A percentile compares a stretch with the other conserved stretches of the same genome.
phyloP scores from a whole-genome alignment of 805 yeast species.

The Ogataea allantospora region DNA sequence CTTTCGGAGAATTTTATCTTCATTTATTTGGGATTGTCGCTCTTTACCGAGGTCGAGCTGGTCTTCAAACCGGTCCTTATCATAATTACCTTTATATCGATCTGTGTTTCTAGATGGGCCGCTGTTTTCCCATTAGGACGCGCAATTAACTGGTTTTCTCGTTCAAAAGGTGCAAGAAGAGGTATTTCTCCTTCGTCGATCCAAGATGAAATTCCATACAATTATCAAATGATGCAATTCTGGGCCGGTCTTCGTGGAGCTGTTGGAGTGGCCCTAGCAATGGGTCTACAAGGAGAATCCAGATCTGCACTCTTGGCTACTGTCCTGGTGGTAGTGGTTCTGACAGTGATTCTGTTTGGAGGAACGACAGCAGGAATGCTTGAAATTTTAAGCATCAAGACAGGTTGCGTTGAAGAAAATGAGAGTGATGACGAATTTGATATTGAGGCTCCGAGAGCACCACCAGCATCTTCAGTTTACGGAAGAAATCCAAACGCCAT shows the following conservation, averaged over 20 bases:
- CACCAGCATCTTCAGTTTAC: conserved; percentile 21
- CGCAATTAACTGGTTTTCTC: conserved; percentile 75
- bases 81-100: conserved; percentile 83
- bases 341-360: conserved; percentile 94
- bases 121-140: conserved; percentile 94
- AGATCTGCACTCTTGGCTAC: conserved; percentile 89
- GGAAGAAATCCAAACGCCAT: conserved; percentile 12
- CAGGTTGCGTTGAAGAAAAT: conserved; percentile 82
- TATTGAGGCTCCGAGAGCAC: conserved; percentile 61
- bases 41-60: conserved; percentile 93
- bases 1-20: conserved; percentile 95
- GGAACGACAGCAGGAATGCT: conserved; percentile 99
- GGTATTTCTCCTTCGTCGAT: conserved; percentile 39
- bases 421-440: conserved; percentile 95
- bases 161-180: conserved; percentile 53
- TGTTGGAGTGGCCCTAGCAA: conserved; percentile 97
- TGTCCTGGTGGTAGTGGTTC: conserved; percentile 91
- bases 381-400: conserved; percentile 87
- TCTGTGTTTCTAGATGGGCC: conserved; percentile 94
- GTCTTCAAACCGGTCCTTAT: conserved; percentile 93
- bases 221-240: conserved; percentile 97
- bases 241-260: conserved; percentile 99
- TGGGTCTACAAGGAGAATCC: conserved; percentile 94
- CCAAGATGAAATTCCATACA: conserved; percentile 90
- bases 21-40: conserved; percentile 88